Evolutionary conservation across 352 stramenopile genomes (phyloP).

Genomic region (Pythium vanterpoolii): DNA sequence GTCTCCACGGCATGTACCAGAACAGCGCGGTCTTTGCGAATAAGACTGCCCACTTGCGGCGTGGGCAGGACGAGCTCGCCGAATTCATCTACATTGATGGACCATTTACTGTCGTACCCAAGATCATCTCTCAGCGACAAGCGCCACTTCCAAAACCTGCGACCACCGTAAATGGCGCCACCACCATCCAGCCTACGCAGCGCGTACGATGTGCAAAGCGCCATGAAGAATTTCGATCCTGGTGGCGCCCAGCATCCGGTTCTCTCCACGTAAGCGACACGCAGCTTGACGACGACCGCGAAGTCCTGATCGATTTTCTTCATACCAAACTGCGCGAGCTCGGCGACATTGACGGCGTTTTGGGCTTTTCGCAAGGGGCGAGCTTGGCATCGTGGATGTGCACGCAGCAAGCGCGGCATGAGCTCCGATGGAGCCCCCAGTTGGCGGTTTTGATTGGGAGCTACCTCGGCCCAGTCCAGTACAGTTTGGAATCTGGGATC

Average conservation of each 20-base stretch:
- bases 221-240: constrained; percentile 65
- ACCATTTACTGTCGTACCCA: constrained; percentile 68
- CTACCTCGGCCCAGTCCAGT: constrained; percentile 64
- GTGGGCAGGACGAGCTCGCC: constrained; percentile 28
- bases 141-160: constrained; percentile 11
- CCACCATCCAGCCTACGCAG: constrained; percentile 12
- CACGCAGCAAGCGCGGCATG: constrained; percentile 49
- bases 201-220: constrained; percentile 47
- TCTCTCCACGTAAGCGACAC: constrained; percentile 42
- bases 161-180: not conserved
- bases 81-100: constrained; percentile 77
- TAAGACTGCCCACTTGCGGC: constrained; percentile 66
- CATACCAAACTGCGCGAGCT: constrained; percentile 50
- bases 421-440: constrained; percentile 68
- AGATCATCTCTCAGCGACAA: constrained; percentile 54
- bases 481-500: constrained; percentile 48
- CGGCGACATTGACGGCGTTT: constrained; percentile 64
- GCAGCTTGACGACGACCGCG: constrained; percentile 49
- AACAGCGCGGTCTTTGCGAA: constrained; percentile 55
- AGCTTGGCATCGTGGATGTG: constrained; percentile 81
- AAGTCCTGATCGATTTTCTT: constrained; percentile 55
- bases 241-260: constrained; percentile 56
- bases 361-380: constrained; percentile 84
- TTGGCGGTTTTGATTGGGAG: constrained; percentile 72
- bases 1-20: constrained; percentile 87